Base-by-base conservation (phyloP, 768 basidiomycete species). In the Pisolithus tinctorius region DNA sequence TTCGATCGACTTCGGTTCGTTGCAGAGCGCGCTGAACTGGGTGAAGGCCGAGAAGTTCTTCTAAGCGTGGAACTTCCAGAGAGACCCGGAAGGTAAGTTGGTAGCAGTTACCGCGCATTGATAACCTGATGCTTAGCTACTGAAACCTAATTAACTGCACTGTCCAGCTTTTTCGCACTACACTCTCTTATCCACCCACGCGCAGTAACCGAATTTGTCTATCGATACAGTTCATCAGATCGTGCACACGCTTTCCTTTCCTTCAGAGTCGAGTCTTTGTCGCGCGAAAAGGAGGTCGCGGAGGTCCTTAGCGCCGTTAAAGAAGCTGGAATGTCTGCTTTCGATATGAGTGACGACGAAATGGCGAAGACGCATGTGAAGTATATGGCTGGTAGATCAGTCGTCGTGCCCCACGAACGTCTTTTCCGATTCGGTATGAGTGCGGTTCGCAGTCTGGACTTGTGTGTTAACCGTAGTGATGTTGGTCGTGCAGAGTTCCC, bases 11-110 rank as follows among this genome's bases (percentile, higher is more conserved):
- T 99, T 43, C 82, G 96, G 9, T 99, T 98, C 64, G 94, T 99
- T n/a, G 89, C 96, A 17, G 96, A 99, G 66, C 93, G 96, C 51
- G 96, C 96, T 3, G 93, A 97, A 67, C 76, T 98, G 17, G 96
- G 96, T 55, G 96, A 99, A 69, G 87, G 95, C 10, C 79, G 88
- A 48, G 96, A 99, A 70, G 96, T 88, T 0, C 76, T 98, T 43
- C 76, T 98, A 58, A 89, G 88, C 60, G 89, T 97, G n/a, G 87
- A 90, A 60, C 87, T 98, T 48, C 93, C 96, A 23, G 96, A 99
- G 66, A 75, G 71, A 52, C 89, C 93, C 4, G 96, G 96, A 71
- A 90, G 86, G 94, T 85, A 64, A 58, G 80, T 68, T 34, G 34
- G 34, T 14, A 34, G 4, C 14, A 30, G 17, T 16, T 27, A 6